These are phyloP conservation scores for Botrytis paeoniae DNA, from an alignment of 2,329 filamentous ascomycete genomes.

Conservation along the genomic window DNA sequence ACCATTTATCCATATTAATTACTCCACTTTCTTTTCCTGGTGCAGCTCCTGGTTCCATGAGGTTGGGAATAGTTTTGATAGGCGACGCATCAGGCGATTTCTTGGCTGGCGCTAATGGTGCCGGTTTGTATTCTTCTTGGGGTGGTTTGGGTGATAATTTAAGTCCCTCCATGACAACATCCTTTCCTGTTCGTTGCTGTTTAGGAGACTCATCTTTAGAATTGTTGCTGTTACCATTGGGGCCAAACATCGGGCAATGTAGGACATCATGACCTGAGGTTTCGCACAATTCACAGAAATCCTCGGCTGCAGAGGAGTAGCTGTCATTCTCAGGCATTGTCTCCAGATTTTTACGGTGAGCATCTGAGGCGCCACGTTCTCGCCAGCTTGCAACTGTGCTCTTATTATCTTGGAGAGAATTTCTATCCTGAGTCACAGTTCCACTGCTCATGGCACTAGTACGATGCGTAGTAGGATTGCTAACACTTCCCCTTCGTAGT, in stretches of 20 bases:
- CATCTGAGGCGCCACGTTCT: conserved; percentile 43
- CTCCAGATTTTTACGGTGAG: conserved; percentile 52
- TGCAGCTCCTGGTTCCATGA: conserved; percentile 64
- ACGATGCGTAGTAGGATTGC: conserved; percentile 43
- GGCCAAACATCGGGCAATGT: conserved; percentile 79
- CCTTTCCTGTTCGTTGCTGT: conserved; percentile 38
- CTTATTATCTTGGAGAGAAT: conserved; percentile 63
- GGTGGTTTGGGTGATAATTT: conserved; percentile 41
- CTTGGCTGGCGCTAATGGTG: conserved; percentile 52
- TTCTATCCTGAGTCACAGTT: conserved; percentile 46
- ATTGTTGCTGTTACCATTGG: conserved; percentile 25
- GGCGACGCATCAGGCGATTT: conserved; percentile 43
- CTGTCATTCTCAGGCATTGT: conserved; percentile 69
- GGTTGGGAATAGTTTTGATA: conserved; percentile 55
- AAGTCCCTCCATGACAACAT: conserved; percentile 41
- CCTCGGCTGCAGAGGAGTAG: conserved; percentile 69
- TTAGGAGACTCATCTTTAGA: conserved; percentile 20
- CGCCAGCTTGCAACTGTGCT: conserved; percentile 61
- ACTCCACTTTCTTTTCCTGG: conserved; percentile 76
- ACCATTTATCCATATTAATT: conserved; percentile 88
- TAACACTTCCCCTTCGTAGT: conserved; percentile 50
- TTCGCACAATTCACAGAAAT: conserved; percentile 85
- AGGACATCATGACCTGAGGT: conserved; percentile 88
- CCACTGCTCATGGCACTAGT: conserved; percentile 50
- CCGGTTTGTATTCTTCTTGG: conserved; percentile 49